Evolutionary conservation across 2,329 filamentous ascomycete genomes (phyloP).

Genomic region (Colletotrichum horii): DNA sequence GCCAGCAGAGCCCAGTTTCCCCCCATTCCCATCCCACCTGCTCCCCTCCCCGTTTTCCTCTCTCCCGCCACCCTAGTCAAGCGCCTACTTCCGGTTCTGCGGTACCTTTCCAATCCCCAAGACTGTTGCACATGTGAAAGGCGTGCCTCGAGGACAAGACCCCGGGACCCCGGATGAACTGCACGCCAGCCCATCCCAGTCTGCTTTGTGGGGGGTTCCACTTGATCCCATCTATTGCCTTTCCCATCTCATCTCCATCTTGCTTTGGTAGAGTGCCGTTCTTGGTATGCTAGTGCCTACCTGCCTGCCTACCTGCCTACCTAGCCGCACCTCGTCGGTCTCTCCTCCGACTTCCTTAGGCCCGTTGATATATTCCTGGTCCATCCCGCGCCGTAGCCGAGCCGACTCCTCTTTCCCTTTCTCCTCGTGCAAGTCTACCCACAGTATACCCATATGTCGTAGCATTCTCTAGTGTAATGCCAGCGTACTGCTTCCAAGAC

Average conservation of each 20-base stretch:
- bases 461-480: conserved; percentile 66
- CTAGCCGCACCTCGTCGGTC: background rate
- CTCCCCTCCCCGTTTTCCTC: background rate
- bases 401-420: background rate
- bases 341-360: conserved; percentile 12
- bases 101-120: background rate
- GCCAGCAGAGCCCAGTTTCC: background rate
- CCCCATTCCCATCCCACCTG: background rate
- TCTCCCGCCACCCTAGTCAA: conserved; percentile 18
- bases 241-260: conserved; percentile 6
- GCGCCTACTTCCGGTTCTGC: conserved; percentile 2
- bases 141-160: background rate
- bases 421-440: background rate
- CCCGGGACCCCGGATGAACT: background rate
- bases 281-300: background rate
- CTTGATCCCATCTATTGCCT: conserved; percentile 20
- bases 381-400: background rate
- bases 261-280: background rate
- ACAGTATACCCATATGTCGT: conserved; percentile 1
- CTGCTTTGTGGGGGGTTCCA: conserved; percentile 18
- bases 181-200: conserved; percentile 10
- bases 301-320: background rate
- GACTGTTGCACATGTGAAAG: conserved; percentile 19
- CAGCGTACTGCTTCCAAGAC: conserved; percentile 81
- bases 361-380: conserved; percentile 20